Evolutionary conservation across 2,329 filamentous ascomycete species (phyloP).

Genomic region (Periconia sp.): DNA sequence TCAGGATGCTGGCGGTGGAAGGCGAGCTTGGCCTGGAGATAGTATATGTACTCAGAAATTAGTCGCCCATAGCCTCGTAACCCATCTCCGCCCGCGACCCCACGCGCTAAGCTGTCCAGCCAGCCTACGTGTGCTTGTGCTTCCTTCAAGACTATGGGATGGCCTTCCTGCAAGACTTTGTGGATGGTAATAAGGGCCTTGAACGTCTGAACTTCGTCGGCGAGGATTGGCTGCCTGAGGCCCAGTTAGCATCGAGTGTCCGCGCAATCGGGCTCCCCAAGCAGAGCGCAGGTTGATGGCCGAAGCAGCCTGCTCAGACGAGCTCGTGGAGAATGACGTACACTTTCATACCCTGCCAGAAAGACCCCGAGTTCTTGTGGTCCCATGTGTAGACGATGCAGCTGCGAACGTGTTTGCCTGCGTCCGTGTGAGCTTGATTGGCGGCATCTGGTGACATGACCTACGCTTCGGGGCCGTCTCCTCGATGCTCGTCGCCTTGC

Average conservation of each 20-base stretch:
- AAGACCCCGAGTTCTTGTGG: conserved; percentile 91
- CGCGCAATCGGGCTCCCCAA: too few relatives aligned
- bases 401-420: conserved; percentile 92
- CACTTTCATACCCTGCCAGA: conserved; percentile 99
- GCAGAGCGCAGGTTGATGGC: too few relatives aligned
- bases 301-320: conserved; percentile 1
- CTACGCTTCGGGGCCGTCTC: conserved; percentile 72
- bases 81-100: conserved; percentile 77
- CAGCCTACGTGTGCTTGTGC: conserved; percentile 87
- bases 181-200: conserved; percentile 97
- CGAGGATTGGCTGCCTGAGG: conserved; percentile 90
- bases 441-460: conserved; percentile 13
- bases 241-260: conserved; percentile 17
- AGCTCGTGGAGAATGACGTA: conserved; percentile 54
- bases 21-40: conserved; percentile 89
- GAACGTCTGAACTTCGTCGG: conserved; percentile 98
- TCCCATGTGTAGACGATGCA: conserved; percentile 99
- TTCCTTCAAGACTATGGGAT: conserved; percentile 85
- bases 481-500: conserved; percentile 71
- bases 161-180: conserved; percentile 96
- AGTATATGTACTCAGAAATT: conserved; percentile 97
- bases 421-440: conserved; percentile 35
- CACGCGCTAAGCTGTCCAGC: conserved; percentile 90
- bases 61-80: conserved; percentile 86
- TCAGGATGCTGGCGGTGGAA: conserved; percentile 97